Evolutionary conservation across 2,329 filamentous ascomycete species (phyloP).

Genomic region (Clarireedia paspali): DNA sequence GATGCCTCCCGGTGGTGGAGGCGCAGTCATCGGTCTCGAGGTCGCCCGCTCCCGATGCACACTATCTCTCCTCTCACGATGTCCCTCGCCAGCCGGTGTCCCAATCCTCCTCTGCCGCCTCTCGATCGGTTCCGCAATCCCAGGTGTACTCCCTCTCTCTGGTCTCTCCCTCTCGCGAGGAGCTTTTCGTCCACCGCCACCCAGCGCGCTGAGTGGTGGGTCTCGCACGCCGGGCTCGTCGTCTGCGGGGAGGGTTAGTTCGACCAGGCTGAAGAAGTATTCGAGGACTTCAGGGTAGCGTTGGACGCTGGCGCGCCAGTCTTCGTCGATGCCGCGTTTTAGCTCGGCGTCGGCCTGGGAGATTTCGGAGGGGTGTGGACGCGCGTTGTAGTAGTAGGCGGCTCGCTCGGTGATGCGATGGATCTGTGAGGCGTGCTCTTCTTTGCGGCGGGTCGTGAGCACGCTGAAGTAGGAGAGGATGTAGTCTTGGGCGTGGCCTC

Average conservation of each 20-base stretch:
- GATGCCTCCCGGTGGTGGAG: slow-evolving; percentile 10
- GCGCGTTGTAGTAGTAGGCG: slow-evolving; percentile 48
- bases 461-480: slow-evolving; percentile 58
- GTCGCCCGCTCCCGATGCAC: slow-evolving; percentile 6
- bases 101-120: slow-evolving; percentile 11
- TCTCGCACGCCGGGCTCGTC: slow-evolving; percentile 51
- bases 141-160: slow-evolving; percentile 15
- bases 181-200: slow-evolving; percentile 21
- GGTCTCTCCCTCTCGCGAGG: slow-evolving; percentile 17
- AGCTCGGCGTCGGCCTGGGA: slow-evolving; percentile 55
- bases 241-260: slow-evolving; percentile 56
- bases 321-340: slow-evolving; percentile 69
- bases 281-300: slow-evolving; percentile 75
- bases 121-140: slow-evolving; percentile 9
- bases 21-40: slow-evolving; percentile 10
- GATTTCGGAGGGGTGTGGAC: slow-evolving; percentile 55
- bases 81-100: slow-evolving; percentile 2
- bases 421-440: slow-evolving; percentile 46
- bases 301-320: slow-evolving; percentile 69
- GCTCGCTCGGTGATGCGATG: slow-evolving; percentile 48
- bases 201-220: slow-evolving; percentile 44
- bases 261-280: slow-evolving; percentile 68
- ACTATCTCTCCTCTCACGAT: slow-evolving; percentile 11
- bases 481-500: slow-evolving; percentile 58
- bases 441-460: slow-evolving; percentile 53